Percentiles rank a stretch among this genome's conserved stretches.
Evolutionary conservation across 106 monocot genomes (phyloP).

Genomic region (Xerophyta viscosa): DNA sequence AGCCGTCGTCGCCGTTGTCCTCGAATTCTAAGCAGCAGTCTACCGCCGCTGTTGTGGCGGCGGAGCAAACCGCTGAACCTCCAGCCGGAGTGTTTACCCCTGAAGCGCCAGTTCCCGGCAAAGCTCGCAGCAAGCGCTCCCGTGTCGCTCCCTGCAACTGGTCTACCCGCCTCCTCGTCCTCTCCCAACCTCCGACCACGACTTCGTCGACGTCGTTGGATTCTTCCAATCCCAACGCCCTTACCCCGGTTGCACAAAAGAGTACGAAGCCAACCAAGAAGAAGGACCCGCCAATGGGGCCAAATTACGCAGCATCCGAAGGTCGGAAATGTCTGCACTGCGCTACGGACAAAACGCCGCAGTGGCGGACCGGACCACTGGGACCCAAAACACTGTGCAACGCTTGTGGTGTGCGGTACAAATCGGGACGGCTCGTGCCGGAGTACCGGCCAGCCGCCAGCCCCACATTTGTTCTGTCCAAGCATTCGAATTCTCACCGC

Average conservation of each 20-base stretch:
- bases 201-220: too few species aligned
- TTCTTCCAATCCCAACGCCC: too few species aligned
- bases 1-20: slow-evolving; percentile 19
- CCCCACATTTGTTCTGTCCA: slow-evolving; percentile 29
- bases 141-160: slow-evolving; percentile 44
- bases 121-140: slow-evolving; percentile 74
- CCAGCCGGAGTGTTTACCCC: slow-evolving; percentile 1
- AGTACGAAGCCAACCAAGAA: too few species aligned
- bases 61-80: background rate
- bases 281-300: slow-evolving; percentile 12
- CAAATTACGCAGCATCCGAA: slow-evolving; percentile 15
- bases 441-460: slow-evolving; percentile 44
- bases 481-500: slow-evolving; percentile 43
- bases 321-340: slow-evolving; percentile 74
- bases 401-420: slow-evolving; percentile 84
- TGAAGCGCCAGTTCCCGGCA: slow-evolving; percentile 33
- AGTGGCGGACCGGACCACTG: slow-evolving; percentile 88
- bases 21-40: too few species aligned
- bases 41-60: background rate
- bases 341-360: slow-evolving; percentile 78
- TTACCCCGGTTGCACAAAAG: too few species aligned
- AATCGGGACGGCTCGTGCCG: slow-evolving; percentile 73
- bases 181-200: slow-evolving; percentile 16
- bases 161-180: slow-evolving; percentile 46
- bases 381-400: slow-evolving; percentile 97